Evolutionary conservation across 495 filamentous ascomycete species (phyloP).

Genomic region (Xylaria flabelliformis): DNA sequence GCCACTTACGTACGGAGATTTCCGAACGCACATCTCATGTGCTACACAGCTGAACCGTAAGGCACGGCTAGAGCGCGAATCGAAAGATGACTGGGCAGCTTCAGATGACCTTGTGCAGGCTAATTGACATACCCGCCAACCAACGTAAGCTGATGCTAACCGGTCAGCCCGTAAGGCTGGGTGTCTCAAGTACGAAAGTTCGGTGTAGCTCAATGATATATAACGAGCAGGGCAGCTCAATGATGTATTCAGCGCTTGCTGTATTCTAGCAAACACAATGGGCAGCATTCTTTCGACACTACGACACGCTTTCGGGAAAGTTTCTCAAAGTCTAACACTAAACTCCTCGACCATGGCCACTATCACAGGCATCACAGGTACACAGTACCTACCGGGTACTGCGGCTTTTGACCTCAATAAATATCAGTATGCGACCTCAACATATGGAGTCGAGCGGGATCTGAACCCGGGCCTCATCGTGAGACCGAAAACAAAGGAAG

Average conservation of each 20-base stretch:
- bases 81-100: background rate
- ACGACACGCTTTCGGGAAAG: background rate
- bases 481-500: slow-evolving; percentile 45
- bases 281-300: slow-evolving; percentile 15
- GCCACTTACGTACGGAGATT: background rate
- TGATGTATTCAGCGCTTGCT: background rate
- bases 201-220: slow-evolving; percentile 7
- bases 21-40: background rate
- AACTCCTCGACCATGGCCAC: slow-evolving; percentile 22
- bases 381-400: slow-evolving; percentile 38
- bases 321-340: background rate
- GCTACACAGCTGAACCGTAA: slow-evolving; percentile 3
- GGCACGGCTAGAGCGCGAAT: background rate
- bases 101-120: slow-evolving; percentile 1
- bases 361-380: slow-evolving; percentile 39
- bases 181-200: slow-evolving; percentile 2
- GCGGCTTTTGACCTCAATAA: slow-evolving; percentile 39
- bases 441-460: slow-evolving; percentile 41
- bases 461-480: slow-evolving; percentile 45
- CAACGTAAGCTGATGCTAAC: slow-evolving; percentile 25
- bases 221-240: background rate
- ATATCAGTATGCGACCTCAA: slow-evolving; percentile 48
- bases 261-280: background rate
- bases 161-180: slow-evolving; percentile 18
- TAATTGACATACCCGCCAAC: background rate